Conservation (phyloP, 75 land plant genomes). For the Ceratopteris richardii region DNA sequence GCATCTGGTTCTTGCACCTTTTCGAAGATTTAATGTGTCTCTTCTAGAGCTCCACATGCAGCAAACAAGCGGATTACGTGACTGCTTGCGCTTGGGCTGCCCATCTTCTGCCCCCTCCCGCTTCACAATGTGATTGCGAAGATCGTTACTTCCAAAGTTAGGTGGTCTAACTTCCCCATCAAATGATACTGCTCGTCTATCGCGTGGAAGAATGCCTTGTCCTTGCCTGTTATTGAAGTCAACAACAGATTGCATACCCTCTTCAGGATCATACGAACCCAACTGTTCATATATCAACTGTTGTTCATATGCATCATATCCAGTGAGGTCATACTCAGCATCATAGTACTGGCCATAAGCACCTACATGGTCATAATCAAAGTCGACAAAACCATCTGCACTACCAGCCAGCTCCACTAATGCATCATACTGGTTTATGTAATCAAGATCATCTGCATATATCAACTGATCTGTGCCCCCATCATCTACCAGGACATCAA, state of each 20-base stretch:
- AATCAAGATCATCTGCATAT: conserved; percentile 21
- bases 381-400: conserved; percentile 8
- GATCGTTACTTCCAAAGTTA: conserved; percentile 21
- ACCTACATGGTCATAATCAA: conserved; percentile 16
- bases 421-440: conserved; percentile 4
- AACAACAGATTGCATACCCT: conserved; percentile 20
- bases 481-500: conserved; percentile 93
- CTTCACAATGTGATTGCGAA: conserved; percentile 48
- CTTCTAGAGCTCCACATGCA: conserved; percentile 18
- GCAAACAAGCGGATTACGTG: conserved; percentile 43
- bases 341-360: conserved; percentile 9
- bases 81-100: no score
- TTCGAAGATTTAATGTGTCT: conserved; percentile 58
- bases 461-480: conserved; percentile 25
- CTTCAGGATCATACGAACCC: conserved; percentile 19
- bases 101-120: conserved; percentile 30
- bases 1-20: conserved; percentile 24
- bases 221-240: conserved; percentile 24
- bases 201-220: conserved; percentile 8
- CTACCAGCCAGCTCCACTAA: conserved; percentile 1
- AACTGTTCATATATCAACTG: conserved; percentile 12
- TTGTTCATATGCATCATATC: conserved; percentile 40
- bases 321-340: conserved; percentile 22
- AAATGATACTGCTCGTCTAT: not conserved
- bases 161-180: conserved; percentile 1